Conservation (phyloP, 345 rosid genomes). For the Sonneratia alba region DNA sequence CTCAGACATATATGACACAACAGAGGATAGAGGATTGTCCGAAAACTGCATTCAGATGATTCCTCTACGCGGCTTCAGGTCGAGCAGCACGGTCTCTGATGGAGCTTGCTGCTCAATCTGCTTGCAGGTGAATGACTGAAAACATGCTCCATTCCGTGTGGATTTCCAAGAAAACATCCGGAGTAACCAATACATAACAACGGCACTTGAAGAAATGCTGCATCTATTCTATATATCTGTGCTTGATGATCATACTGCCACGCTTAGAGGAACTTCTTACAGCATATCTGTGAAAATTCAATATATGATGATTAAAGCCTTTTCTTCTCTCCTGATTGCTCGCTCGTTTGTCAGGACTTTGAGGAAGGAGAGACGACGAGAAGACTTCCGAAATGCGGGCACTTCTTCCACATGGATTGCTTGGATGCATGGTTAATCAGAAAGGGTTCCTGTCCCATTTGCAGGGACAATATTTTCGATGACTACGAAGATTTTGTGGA, state of each 20-base stretch:
- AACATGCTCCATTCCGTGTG: neutral
- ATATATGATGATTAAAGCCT: neutral
- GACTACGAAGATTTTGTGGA: neutral
- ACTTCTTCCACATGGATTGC: conserved; percentile 54
- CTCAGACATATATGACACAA: conserved; percentile 46
- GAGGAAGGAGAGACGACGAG: conserved; percentile 47
- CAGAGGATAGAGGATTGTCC: conserved; percentile 41
- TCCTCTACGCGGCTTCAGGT: conserved; percentile 25
- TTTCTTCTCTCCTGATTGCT: neutral
- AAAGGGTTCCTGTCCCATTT: conserved; percentile 68
- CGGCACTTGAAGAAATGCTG: no score
- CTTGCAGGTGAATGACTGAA: conserved; percentile 37
- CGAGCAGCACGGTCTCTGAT: conserved; percentile 12
- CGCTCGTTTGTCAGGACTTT: conserved; percentile 38
- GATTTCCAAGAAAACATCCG: neutral
- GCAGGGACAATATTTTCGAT: conserved; percentile 32
- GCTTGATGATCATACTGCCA: neutral
- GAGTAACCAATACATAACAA: no score
- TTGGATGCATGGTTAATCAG: conserved; percentile 58
- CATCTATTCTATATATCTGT: neutral
- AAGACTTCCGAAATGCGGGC: conserved; percentile 53
- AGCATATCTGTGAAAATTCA: neutral
- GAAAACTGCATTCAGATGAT: conserved; percentile 27
- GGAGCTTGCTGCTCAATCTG: conserved; percentile 48
- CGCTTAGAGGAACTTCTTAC: neutral